Conservation (phyloP, 805 yeast genomes). For the Candida lessepsii region DNA sequence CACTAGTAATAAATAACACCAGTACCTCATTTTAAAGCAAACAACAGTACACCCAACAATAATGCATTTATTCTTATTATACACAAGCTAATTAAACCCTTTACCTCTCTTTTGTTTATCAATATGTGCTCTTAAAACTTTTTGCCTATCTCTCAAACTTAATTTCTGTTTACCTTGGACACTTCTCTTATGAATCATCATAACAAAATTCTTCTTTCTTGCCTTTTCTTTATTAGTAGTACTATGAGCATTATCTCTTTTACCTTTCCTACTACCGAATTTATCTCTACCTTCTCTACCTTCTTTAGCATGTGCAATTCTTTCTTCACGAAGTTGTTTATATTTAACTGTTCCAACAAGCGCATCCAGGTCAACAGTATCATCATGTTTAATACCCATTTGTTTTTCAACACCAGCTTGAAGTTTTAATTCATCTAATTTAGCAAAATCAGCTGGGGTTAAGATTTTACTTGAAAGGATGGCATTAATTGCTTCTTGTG, state of each 20-base stretch:
- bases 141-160: slow-evolving; percentile 89
- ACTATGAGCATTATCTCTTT: slow-evolving; percentile 66
- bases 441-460: slow-evolving; percentile 98
- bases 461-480: slow-evolving; percentile 73
- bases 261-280: slow-evolving; percentile 86
- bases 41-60: no score
- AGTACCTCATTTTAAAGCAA: no score
- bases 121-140: slow-evolving; percentile 79
- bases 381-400: slow-evolving; percentile 75
- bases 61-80: no score
- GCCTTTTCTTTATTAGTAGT: slow-evolving; percentile 96
- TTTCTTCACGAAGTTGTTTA: slow-evolving; percentile 87
- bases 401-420: slow-evolving; percentile 84
- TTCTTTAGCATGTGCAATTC: slow-evolving; percentile 80
- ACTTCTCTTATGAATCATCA: slow-evolving; percentile 94
- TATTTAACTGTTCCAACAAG: slow-evolving; percentile 77
- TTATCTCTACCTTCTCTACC: slow-evolving; percentile 92
- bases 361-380: slow-evolving; percentile 73
- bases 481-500: slow-evolving; percentile 34
- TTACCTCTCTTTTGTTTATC: slow-evolving; percentile 66
- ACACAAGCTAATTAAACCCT: neutral
- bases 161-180: slow-evolving; percentile 92
- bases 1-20: no score
- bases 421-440: slow-evolving; percentile 79
- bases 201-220: slow-evolving; percentile 96